phyloP scores from a whole-genome alignment of 768 basidiomycete species.

The Suillus placidus region DNA sequence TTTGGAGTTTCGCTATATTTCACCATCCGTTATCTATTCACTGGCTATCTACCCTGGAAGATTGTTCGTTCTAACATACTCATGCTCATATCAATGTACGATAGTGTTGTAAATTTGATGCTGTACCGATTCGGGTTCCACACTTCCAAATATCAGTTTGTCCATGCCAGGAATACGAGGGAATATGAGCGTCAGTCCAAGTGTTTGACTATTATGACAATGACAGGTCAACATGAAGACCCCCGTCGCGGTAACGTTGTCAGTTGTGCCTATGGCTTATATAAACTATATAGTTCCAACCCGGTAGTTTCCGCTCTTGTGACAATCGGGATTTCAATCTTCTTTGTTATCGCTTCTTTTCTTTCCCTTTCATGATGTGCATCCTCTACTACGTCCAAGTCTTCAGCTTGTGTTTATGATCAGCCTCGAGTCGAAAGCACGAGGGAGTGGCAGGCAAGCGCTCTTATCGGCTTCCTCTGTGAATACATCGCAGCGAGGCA shows the following conservation, averaged over 20 bases:
- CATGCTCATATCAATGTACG: not conserved
- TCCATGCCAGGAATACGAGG: not conserved
- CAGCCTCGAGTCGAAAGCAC: constrained; percentile 17
- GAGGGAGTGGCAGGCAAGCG: constrained; percentile 9
- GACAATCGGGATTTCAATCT: not conserved
- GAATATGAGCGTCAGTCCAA: not conserved
- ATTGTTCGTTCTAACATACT: not conserved
- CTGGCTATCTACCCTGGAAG: not conserved
- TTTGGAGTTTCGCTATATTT: not conserved
- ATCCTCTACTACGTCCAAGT: not conserved
- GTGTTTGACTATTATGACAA: not conserved
- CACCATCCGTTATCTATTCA: not conserved
- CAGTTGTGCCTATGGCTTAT: not conserved
- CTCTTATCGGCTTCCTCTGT: constrained; percentile 17
- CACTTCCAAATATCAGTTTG: not conserved
- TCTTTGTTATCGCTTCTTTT: not conserved
- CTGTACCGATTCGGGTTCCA: not conserved
- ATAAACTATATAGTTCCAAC: not conserved
- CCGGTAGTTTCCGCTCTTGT: not conserved
- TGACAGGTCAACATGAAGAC: not conserved
- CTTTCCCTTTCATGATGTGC: constrained; percentile 4
- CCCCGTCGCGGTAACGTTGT: too few species aligned
- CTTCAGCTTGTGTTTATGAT: not conserved
- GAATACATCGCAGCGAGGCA: constrained; percentile 8
- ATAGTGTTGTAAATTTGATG: not conserved